phyloP scores from a whole-genome alignment of 2,329 filamentous ascomycete species.

The Dichotomopilus funicola region DNA sequence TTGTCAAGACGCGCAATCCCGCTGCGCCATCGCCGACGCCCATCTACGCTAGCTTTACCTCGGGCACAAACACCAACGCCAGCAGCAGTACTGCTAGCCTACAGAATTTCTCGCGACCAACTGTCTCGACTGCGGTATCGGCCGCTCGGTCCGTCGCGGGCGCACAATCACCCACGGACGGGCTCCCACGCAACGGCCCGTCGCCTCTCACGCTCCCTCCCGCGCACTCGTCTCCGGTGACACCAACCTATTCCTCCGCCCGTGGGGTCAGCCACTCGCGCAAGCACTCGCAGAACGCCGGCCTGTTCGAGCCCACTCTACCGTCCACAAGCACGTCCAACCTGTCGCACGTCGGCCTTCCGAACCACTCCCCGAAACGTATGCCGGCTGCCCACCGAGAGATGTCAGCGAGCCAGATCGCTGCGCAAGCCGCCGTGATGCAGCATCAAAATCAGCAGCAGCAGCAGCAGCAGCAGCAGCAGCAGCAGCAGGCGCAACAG shows the following conservation, averaged over 20 bases:
- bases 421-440: conserved; percentile 71
- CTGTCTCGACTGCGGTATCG: conserved; percentile 22
- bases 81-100: conserved; percentile 40
- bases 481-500: conserved; percentile 53
- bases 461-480: conserved; percentile 34
- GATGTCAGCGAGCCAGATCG: conserved; percentile 67
- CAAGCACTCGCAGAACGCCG: conserved; percentile 67
- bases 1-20: conserved; percentile 41
- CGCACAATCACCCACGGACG: conserved; percentile 26
- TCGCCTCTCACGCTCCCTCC: conserved; percentile 39
- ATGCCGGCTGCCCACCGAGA: conserved; percentile 29
- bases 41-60: conserved; percentile 43
- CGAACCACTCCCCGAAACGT: conserved; percentile 38
- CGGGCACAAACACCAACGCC: conserved; percentile 29
- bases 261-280: conserved; percentile 44
- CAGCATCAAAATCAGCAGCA: conserved; percentile 52
- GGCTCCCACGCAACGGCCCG: conserved; percentile 27
- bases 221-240: conserved; percentile 31
- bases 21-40: conserved; percentile 35
- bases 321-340: conserved; percentile 55
- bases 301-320: conserved; percentile 68
- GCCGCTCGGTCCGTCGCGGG: conserved; percentile 25
- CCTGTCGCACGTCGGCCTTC: conserved; percentile 44
- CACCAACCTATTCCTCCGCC: conserved; percentile 24
- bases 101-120: conserved; percentile 55